Evolutionary conservation across 192 early-diverging fungal species (phyloP), one percentile per base, ranked within the genome.

Genomic region (Mortierella alpina): DNA sequence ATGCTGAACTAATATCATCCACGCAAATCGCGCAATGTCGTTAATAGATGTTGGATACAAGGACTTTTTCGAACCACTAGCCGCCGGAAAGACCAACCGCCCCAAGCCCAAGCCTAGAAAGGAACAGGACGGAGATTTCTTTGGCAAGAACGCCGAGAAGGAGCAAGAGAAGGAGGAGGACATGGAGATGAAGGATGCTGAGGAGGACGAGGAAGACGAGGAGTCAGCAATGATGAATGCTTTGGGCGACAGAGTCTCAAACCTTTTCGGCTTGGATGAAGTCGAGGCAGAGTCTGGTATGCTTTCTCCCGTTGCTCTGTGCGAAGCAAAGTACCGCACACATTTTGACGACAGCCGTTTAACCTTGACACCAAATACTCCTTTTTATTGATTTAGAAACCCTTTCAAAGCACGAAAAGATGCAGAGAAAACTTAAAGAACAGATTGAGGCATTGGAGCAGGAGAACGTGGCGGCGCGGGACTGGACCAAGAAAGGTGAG

Each of bases 401-500:
- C 31, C 53, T 90, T 68, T 96, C 97, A 31, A 87, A 90, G n/a
- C 94, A 93, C 67, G 92, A 99, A 84, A 91, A 87, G 65, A 88
- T 91, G 74, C 94, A 96, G 60, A 85, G 87, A 40, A 84, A 85
- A 66, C 70, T 97, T 3, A 84, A 87, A 56, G 84, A 87, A 23
- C 88, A 93, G 72, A 98, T 98, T 67, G 83, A 88, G 15, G 85
- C 87, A 66, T 87, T 97, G n/a, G 98, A 99, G 74, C 84, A 88
- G 53, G 96, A 98, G 76, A 93, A 93, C 9, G 83, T 98, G 10
- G 90, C 87, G 31, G 85, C 84, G 15, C 95, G 94, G 82, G 87
- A 96, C 60, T 99, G 98, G 98, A 92, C 95, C 20, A 84, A 97
- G 76, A 88, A 84, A 13, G 98, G 98, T 62, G 98, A 99, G 84